phyloP scores from a whole-genome alignment of 2,329 filamentous ascomycete species.

The Arachnopeziza araneosa region DNA sequence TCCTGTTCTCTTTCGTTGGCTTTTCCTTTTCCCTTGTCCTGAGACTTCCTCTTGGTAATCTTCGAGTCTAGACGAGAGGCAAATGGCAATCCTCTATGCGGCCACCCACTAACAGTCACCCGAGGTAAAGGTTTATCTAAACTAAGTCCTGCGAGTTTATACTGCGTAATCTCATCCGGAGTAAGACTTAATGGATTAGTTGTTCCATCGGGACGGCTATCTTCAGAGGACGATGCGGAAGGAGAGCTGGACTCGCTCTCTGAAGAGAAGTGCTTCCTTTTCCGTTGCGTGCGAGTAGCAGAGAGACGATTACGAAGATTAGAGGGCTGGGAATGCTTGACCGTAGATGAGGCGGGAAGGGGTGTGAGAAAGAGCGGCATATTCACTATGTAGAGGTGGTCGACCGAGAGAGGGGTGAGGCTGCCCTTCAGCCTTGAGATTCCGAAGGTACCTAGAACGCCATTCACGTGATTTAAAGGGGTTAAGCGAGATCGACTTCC shows the following conservation, averaged over 20 bases:
- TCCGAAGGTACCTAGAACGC: too few species aligned
- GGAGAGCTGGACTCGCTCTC: neutral
- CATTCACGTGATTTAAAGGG: too few species aligned
- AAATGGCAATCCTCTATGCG: constrained; percentile 41
- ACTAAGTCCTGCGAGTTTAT: constrained; percentile 47
- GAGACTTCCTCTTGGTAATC: neutral
- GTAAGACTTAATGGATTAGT: constrained; percentile 52
- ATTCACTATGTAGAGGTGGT: neutral
- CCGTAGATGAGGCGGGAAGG: neutral
- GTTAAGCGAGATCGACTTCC: too few species aligned
- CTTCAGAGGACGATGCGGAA: neutral
- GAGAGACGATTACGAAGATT: neutral
- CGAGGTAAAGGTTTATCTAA: constrained; percentile 40
- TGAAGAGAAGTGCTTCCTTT: neutral
- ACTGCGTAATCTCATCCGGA: constrained; percentile 46
- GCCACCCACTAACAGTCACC: constrained; percentile 41
- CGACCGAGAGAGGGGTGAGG: neutral
- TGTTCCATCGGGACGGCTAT: constrained; percentile 4
- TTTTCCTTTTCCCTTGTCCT: neutral
- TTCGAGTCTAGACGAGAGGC: neutral
- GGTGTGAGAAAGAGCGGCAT: neutral
- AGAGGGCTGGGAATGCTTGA: neutral
- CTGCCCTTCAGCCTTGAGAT: neutral
- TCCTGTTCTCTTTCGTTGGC: neutral
- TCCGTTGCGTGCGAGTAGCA: neutral